Percentiles rank a stretch among this genome's conserved stretches.
These are phyloP conservation scores for Triadica sebifera DNA, from an alignment of 345 rosid genomes.

Conservation along the genomic window DNA sequence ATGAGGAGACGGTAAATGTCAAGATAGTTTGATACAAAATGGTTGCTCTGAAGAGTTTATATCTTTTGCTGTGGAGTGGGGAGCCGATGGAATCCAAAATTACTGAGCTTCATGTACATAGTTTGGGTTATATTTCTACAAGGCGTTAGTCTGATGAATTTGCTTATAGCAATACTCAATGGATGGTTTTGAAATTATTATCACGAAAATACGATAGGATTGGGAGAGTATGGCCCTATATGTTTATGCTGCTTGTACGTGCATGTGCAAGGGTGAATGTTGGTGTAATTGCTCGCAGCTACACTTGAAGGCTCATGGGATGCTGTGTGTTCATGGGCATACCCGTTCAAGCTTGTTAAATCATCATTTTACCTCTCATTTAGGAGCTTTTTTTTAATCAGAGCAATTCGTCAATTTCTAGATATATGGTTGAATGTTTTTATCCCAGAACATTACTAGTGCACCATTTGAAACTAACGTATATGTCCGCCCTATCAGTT, in stretches of 20 bases:
- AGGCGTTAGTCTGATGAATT: background rate
- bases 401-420: no score
- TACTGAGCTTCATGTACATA: background rate
- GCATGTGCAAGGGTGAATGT: no score
- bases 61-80: background rate
- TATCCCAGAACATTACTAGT: no score
- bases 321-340: no score
- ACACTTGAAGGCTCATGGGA: no score
- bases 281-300: no score
- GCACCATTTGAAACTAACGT: no score
- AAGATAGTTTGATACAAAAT: slow-evolving; percentile 22
- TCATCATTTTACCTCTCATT: no score
- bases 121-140: background rate
- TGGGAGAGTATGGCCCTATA: background rate
- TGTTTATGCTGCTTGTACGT: background rate
- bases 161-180: background rate
- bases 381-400: no score
- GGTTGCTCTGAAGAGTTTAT: background rate
- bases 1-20: slow-evolving; percentile 33
- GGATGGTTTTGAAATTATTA: background rate
- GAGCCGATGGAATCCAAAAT: background rate
- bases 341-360: no score
- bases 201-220: background rate
- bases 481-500: no score
- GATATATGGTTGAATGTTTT: no score